Evolutionary conservation across 2,329 filamentous ascomycete species (phyloP).

Genomic region (Fusarium verticillioides): DNA sequence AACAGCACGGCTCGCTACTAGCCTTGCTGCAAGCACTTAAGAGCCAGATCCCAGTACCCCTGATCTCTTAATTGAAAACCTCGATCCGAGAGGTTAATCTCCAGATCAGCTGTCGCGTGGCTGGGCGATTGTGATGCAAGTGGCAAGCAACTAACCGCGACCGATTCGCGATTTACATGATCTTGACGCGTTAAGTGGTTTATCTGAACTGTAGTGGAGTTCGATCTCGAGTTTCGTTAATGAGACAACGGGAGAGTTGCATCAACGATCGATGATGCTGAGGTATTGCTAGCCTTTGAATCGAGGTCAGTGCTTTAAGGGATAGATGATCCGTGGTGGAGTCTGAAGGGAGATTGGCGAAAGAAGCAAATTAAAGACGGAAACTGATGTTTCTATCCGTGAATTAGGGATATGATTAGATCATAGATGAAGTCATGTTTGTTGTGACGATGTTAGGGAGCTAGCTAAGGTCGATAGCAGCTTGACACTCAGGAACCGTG

Average conservation of each 20-base stretch:
- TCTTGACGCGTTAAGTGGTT: background rate
- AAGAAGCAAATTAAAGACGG: conserved; percentile 12
- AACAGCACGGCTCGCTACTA: conserved; percentile 2
- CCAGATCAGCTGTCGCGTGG: conserved; percentile 17
- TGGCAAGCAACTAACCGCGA: conserved; percentile 7
- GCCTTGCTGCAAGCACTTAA: conserved; percentile 19
- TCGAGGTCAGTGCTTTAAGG: conserved; percentile 12
- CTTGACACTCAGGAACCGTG: background rate
- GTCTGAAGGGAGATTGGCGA: background rate
- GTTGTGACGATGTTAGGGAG: background rate
- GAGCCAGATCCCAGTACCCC: conserved; percentile 12
- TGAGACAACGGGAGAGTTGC: conserved; percentile 16
- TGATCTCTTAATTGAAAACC: background rate
- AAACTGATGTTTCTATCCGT: background rate
- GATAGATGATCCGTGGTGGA: background rate
- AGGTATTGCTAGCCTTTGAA: conserved; percentile 1
- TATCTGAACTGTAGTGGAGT: background rate
- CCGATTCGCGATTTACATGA: background rate
- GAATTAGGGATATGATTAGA: background rate
- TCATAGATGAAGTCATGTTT: conserved; percentile 21
- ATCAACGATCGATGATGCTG: conserved; percentile 25
- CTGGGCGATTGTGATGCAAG: conserved; percentile 23
- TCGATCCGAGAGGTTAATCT: conserved; percentile 25
- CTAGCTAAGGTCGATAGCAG: background rate
- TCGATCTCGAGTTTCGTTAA: conserved; percentile 5